phyloP scores from a whole-genome alignment of 768 basidiomycete species.

The Cubamyces sp. region DNA sequence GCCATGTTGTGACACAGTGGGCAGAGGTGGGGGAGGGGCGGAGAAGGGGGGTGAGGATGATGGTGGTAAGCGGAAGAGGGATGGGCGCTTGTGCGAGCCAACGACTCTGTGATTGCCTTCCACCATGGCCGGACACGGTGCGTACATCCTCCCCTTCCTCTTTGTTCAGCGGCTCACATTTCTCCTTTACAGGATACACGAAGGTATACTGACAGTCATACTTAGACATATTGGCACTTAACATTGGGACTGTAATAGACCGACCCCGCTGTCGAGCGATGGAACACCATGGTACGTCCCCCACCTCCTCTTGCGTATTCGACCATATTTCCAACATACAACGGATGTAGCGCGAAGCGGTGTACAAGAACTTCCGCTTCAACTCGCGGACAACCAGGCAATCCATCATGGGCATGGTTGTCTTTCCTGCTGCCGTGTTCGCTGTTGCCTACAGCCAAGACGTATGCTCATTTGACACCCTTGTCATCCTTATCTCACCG shows the following conservation, averaged over 20 bases:
- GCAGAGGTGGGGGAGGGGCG: slow-evolving; percentile 9
- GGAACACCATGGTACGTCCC: slow-evolving; percentile 56
- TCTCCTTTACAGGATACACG: slow-evolving; percentile 50
- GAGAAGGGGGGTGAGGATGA: slow-evolving; percentile 28
- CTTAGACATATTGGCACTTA: slow-evolving; percentile 16
- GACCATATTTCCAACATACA: not conserved
- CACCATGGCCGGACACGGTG: slow-evolving; percentile 72
- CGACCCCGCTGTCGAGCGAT: slow-evolving; percentile 60
- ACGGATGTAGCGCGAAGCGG: slow-evolving; percentile 69
- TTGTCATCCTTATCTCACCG: not conserved
- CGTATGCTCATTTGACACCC: slow-evolving; percentile 35
- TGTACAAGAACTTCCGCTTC: slow-evolving; percentile 84
- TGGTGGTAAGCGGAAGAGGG: slow-evolving; percentile 30
- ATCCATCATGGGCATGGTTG: slow-evolving; percentile 60
- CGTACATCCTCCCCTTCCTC: slow-evolving; percentile 19
- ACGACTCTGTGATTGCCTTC: slow-evolving; percentile 30
- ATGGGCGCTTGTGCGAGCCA: slow-evolving; percentile 21
- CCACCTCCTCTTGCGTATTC: not conserved
- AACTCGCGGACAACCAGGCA: slow-evolving; percentile 69
- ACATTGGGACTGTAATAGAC: slow-evolving; percentile 29
- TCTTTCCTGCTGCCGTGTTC: slow-evolving; percentile 62
- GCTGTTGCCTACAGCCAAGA: slow-evolving; percentile 47
- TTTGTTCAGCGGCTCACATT: slow-evolving; percentile 2
- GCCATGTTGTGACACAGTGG: slow-evolving; percentile 51
- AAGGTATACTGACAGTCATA: slow-evolving; percentile 45